These are phyloP conservation scores for Pugionium cornutum DNA, from an alignment of 345 rosid species.

Conservation along the genomic window DNA sequence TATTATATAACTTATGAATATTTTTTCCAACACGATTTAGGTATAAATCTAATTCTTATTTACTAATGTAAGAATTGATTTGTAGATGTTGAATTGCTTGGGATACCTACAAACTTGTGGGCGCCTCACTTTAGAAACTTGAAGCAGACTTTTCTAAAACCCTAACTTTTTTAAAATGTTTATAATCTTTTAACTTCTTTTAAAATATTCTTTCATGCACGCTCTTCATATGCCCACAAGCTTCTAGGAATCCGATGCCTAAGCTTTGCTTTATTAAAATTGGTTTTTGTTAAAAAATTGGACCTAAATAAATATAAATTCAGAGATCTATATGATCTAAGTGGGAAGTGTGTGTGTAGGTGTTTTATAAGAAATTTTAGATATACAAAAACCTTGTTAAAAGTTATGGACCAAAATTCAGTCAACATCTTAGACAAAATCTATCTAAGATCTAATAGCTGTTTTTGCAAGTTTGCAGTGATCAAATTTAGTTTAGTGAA, in stretches of 20 bases:
- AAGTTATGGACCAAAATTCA: too few species aligned
- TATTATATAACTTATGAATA: too few species aligned
- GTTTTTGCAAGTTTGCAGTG: not conserved
- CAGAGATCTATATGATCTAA: not conserved
- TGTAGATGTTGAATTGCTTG: constrained; percentile 40
- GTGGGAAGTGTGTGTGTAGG: too few species aligned
- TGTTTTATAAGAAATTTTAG: too few species aligned
- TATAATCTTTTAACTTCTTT: constrained; percentile 29
- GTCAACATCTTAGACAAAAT: too few species aligned
- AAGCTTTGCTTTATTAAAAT: constrained; percentile 17
- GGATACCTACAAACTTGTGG: constrained; percentile 67
- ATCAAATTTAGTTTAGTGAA: not conserved
- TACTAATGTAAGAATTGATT: not conserved
- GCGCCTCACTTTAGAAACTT: constrained; percentile 58
- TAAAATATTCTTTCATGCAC: constrained; percentile 32
- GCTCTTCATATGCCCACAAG: constrained; percentile 44
- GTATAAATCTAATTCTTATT: too few species aligned
- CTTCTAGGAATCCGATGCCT: constrained; percentile 75
- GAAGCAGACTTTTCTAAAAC: constrained; percentile 55
- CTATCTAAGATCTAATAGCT: not conserved
- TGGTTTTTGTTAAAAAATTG: constrained; percentile 5
- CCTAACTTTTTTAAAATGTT: constrained; percentile 6
- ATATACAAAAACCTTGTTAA: too few species aligned
- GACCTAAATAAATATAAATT: constrained; percentile 21
- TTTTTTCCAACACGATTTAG: too few species aligned